Percentiles rank a stretch among this genome's conserved stretches.
These are phyloP conservation scores for Rhizopogon vulgaris DNA, from an alignment of 768 basidiomycete genomes.

Conservation along the genomic window DNA sequence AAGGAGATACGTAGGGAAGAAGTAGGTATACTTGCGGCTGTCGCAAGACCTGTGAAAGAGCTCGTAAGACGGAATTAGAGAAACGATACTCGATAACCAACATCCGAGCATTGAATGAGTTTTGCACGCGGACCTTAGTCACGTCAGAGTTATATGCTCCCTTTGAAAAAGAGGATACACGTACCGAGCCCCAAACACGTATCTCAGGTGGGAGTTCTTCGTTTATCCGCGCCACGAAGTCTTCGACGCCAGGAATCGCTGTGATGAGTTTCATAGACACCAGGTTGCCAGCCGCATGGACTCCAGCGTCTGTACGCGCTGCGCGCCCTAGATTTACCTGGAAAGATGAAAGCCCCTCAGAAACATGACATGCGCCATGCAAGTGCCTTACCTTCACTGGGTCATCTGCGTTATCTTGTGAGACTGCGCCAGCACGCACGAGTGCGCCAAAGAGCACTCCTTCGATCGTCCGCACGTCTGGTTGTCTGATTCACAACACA, in stretches of 20 bases:
- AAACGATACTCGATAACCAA: constrained; percentile 24
- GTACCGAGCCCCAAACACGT: constrained; percentile 83
- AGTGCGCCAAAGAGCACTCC: constrained; percentile 84
- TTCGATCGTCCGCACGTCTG: constrained; percentile 77
- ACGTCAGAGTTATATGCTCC: background rate
- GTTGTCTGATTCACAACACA: constrained; percentile 46
- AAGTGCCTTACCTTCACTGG: constrained; percentile 62
- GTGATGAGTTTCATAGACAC: constrained; percentile 90
- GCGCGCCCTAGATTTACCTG: constrained; percentile 83
- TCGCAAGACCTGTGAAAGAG: constrained; percentile 65
- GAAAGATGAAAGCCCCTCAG: background rate
- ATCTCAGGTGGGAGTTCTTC: constrained; percentile 86
- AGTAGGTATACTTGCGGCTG: constrained; percentile 96
- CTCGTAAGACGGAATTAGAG: background rate
- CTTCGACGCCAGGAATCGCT: constrained; percentile 60
- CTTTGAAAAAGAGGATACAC: constrained; percentile 21
- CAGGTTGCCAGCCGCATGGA: constrained; percentile 93
- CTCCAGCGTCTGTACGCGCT: constrained; percentile 94
- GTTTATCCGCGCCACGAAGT: constrained; percentile 73
- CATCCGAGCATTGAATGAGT: constrained; percentile 79
- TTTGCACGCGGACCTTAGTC: constrained; percentile 59
- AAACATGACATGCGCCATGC: background rate
- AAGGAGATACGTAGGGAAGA: constrained; percentile 89
- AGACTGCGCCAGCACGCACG: constrained; percentile 88
- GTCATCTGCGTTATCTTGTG: constrained; percentile 87